Base-by-base conservation (phyloP, 805 yeast species). In the Millerozyma acaciae region DNA sequence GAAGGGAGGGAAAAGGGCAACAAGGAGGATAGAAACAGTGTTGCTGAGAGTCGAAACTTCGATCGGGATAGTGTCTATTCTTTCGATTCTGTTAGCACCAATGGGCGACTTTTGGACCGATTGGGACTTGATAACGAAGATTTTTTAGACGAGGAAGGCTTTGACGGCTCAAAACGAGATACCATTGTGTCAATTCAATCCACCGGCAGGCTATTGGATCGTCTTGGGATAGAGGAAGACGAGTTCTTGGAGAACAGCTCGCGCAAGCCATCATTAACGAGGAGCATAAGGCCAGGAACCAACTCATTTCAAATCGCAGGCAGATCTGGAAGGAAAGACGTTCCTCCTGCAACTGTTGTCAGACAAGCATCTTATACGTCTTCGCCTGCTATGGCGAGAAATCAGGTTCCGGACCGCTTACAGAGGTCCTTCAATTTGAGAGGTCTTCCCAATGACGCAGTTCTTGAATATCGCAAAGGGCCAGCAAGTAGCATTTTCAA, bases 41-140 rank as follows among this genome's bases (percentile, higher is more conserved):
- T n/a, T n/a, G n/a, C n/a, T n/a, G n/a, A n/a, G n/a, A n/a, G n/a
- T n/a, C n/a, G n/a, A n/a, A 30, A 33, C n/a, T 14, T 26, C 12
- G 70, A 63, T 40, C 44, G 53, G 19, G 64, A 55, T 18, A 64
- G 70, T 37, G 44, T 67, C n/a, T 65, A 64, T 40, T 62, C 70
- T 8, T 67, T 65, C 33, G 72, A 66, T 26, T 64, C 70, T 4
- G 68, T 65, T 6, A 56, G 65, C 27, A 66, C 72, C 19, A 63
- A 51, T 40, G 70, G 70, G 4, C 40, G 72, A 26, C 50, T 67
- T 19, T 47, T 67, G 8, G 73, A 67, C 39, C 51, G 68, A 5
- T 42, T 63, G 28, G 61, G 52, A 5, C 44, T 61, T 13, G 63
- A 58, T 19, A 48, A 45, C 12, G 51, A 28, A 6, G 26, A 47